Evolutionary conservation across 176 grass and related monocot genomes (phyloP).

Genomic region (Oryza australiensis): DNA sequence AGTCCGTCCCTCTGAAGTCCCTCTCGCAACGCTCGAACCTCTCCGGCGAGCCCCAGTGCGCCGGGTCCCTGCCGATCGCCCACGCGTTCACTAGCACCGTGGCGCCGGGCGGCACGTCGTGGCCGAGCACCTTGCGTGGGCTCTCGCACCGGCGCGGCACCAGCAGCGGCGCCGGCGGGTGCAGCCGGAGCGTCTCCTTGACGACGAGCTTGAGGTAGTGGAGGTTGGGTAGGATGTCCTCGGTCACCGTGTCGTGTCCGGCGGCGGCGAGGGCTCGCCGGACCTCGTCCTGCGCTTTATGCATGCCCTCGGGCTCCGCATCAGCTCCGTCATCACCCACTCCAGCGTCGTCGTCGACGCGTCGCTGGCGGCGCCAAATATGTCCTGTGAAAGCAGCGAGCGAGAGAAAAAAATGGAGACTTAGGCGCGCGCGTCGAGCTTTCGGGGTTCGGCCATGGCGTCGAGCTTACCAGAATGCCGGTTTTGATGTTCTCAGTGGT

Average conservation of each 20-base stretch:
- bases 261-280: constrained; percentile 11
- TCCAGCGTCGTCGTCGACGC: constrained; percentile 41
- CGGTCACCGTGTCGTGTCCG: not conserved
- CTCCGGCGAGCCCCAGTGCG: constrained; percentile 47
- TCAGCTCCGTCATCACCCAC: constrained; percentile 53
- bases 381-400: constrained; percentile 20
- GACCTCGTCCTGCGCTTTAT: constrained; percentile 43
- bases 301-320: constrained; percentile 37
- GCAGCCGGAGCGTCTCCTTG: constrained; percentile 59
- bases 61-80: constrained; percentile 52
- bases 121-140: constrained; percentile 33
- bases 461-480: constrained; percentile 42
- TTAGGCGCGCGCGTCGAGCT: not conserved
- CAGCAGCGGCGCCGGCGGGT: constrained; percentile 50
- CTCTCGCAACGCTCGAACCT: constrained; percentile 28
- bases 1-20: constrained; percentile 51
- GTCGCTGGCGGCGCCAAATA: constrained; percentile 51
- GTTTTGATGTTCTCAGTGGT: constrained; percentile 60
- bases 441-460: not conserved
- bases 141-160: constrained; percentile 15
- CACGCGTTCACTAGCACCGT: constrained; percentile 54
- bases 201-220: constrained; percentile 41
- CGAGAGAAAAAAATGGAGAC: not conserved
- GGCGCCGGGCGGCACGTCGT: constrained; percentile 33
- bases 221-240: constrained; percentile 13